Base-by-base conservation (phyloP, 257 asterid species). In the Solanum pennellii region DNA sequence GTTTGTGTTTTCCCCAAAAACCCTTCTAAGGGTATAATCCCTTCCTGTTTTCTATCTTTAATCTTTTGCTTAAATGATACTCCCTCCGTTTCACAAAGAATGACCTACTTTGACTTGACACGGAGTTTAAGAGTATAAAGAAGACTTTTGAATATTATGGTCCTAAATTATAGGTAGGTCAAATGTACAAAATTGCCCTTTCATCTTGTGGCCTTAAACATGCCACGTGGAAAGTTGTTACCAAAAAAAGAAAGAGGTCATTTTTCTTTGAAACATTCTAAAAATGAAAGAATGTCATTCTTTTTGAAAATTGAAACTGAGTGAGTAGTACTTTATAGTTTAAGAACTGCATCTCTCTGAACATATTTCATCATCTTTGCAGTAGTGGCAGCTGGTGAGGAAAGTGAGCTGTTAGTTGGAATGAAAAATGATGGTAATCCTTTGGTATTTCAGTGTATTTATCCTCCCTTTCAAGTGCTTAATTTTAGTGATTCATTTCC, bases 371-470 rank as follows among this genome's bases (percentile, higher is more conserved):
- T 93, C 42, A 10, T 82, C 85, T 86, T 52, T 44, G 59, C 95
- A 97, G 99, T 83, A 86, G 90, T 95, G 76, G 87, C 79, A 35
- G 98, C 98, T 39, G 99, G 99, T 23, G 98, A 93, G 92, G 99
- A 97, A 86, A 92, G 94, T 77, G 99, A 94, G 90, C 95, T 97
- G 86, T 89, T 97, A 21, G 98, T 96, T 91, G 99, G 99, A 86
- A 83, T 97, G 37, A 94, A 95, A 91, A 94, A 97, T 88, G 97
- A 94, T 18, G 99, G 99, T 97, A 96, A 20, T 47, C 39, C 27
- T 82, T 56, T 5, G 52, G 85, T 49, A 29, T 52, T 82, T 49
- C 15, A 15, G 45, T 49, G 85, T 18, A 18, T 82, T 45, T 47
- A 41, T 49, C 44, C 45, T 47, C 5, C 16, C 31, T 44, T 18